Evolutionary conservation across 208 protist genomes (phyloP), one percentile per base, ranked within the genome.

Genomic region (Crithidia thermophila): DNA sequence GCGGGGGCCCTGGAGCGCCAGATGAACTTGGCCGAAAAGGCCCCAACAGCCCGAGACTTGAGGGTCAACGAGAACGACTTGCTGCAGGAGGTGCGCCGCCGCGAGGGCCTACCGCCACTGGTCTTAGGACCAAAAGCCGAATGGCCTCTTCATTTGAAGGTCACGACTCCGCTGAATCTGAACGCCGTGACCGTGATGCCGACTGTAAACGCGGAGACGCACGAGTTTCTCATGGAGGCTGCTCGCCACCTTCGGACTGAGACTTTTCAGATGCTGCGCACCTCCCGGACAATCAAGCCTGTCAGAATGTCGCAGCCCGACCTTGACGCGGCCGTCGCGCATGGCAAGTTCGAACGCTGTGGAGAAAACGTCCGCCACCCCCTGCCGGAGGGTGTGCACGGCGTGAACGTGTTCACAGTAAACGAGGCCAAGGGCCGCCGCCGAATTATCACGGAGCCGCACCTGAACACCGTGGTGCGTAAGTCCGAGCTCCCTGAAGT

Each of bases 381-480:
- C 5, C 28, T 36, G 18, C 23, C 49, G 49, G 49, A 55, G 28
- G 57, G 43, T 8, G 39, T 52, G 27, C 57, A 72, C 37, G 55
- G 52, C 27, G 67, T 70, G 4, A 62, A 58, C 59, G 23, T 72
- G 11, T 72, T 71, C 61, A 39, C 52, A 5, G 62, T 67, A 6
- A 39, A 39, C n/a, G 56, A 67, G 66, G 18, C 61, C 30, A 79
- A 79, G 61, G 66, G 75, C 27, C 53, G 67, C 27, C 42, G 67
- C 4, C 58, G 75, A 3, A 28, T 75, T 13, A 81, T 70, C 43
- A 76, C 53, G 8, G 75, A 81, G 53, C 68, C 75, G 27, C 67
- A 67, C 34, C 53, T 81, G 31, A 76, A 72, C 51, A 37, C 28
- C 14, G 43, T 76, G 11, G 49, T 75, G 4, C 30, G 7, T 14